Percentiles rank a stretch among this genome's conserved stretches.
phyloP scores from a whole-genome alignment of 306 rosid species.

The Vigna trinervia region DNA sequence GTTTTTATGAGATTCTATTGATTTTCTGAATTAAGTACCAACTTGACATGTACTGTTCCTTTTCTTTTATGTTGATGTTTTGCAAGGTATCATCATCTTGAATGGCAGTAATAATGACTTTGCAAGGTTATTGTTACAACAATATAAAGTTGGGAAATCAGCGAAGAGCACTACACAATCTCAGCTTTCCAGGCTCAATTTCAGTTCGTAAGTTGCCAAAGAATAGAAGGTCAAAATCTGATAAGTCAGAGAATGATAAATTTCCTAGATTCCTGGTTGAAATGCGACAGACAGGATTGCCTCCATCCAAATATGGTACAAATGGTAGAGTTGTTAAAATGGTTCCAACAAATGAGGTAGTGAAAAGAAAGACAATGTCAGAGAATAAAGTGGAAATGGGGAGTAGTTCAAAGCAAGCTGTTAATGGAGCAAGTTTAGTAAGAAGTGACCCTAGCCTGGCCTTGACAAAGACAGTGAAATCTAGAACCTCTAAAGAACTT shows the following conservation, averaged over 20 bases:
- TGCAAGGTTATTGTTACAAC: constrained; percentile 60
- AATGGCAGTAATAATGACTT: constrained; percentile 75
- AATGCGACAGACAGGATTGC: constrained; percentile 61
- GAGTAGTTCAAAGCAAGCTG: constrained; percentile 62
- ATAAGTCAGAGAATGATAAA: constrained; percentile 32
- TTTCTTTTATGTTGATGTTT: constrained; percentile 26
- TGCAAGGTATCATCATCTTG: constrained; percentile 44
- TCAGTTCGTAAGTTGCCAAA: constrained; percentile 53
- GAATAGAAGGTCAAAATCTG: constrained; percentile 43
- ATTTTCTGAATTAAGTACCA: constrained; percentile 18
- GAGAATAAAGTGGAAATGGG: constrained; percentile 55
- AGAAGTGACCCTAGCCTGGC: constrained; percentile 50
- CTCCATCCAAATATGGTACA: constrained; percentile 57
- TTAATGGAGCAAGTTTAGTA: constrained; percentile 68
- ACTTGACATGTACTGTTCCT: not conserved
- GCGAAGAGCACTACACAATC: constrained; percentile 49
- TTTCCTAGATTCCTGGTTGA: constrained; percentile 52
- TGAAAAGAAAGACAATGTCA: constrained; percentile 54
- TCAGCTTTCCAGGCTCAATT: constrained; percentile 69
- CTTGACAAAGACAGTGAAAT: constrained; percentile 51
- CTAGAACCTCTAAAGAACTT: constrained; percentile 54
- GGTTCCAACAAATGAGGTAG: constrained; percentile 78
- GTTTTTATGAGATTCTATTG: constrained; percentile 22
- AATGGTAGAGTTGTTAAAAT: constrained; percentile 83
- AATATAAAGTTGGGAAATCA: constrained; percentile 55